A percentile compares a stretch with the other conserved stretches of the same genome.
These are phyloP conservation scores for Abrus precatorius DNA, from an alignment of 306 rosid species.

Conservation along the genomic window DNA sequence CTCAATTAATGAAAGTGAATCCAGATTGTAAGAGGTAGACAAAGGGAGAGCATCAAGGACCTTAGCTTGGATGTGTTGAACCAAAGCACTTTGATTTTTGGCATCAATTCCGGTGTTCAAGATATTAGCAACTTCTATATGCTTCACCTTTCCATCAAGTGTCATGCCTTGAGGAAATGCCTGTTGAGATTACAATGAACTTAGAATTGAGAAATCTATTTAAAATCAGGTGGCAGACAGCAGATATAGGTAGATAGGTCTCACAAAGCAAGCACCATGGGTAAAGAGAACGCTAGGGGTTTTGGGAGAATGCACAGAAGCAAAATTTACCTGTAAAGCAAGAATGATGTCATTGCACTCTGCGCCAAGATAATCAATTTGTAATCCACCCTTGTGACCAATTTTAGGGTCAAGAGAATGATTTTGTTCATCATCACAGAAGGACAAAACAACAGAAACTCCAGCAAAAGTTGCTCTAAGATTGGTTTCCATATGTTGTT, in stretches of 20 bases:
- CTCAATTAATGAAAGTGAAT: conserved; percentile 59
- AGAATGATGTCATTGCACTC: conserved; percentile 72
- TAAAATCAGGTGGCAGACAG: conserved; percentile 44
- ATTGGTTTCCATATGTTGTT: conserved; percentile 89
- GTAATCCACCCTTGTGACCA: conserved; percentile 49
- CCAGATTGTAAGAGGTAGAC: conserved; percentile 55
- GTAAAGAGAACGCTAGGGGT: conserved; percentile 17
- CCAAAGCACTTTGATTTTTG: conserved; percentile 53
- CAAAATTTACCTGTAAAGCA: conserved; percentile 69
- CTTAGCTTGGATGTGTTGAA: conserved; percentile 69
- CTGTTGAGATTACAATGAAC: conserved; percentile 61
- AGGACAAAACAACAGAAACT: conserved; percentile 76
- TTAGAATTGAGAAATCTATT: conserved; percentile 39
- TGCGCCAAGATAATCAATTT: conserved; percentile 66
- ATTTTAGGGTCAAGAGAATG: conserved; percentile 46
- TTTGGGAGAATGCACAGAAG: conserved; percentile 9
- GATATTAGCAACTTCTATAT: conserved; percentile 69
- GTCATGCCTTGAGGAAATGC: conserved; percentile 70
- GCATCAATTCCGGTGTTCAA: conserved; percentile 58
- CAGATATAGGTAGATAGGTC: conserved; percentile 36
- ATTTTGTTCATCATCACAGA: conserved; percentile 63
- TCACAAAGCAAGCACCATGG: conserved; percentile 44
- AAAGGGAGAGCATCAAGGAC: conserved; percentile 76
- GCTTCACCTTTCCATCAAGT: conserved; percentile 68
- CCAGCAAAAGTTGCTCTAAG: conserved; percentile 83